phyloP scores from a whole-genome alignment of 2,329 filamentous ascomycete species.

The Rhinocladiella similis region DNA sequence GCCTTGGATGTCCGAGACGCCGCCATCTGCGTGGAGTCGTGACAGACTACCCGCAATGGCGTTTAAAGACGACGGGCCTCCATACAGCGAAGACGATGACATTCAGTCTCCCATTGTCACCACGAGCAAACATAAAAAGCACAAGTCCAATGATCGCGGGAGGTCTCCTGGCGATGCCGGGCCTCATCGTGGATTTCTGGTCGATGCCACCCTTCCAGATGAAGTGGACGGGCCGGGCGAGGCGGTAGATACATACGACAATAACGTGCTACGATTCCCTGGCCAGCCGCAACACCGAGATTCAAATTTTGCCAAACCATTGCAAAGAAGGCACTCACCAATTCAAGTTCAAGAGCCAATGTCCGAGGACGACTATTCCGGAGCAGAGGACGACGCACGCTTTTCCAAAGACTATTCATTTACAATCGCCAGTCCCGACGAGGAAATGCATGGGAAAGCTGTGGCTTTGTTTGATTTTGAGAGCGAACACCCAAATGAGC shows the following conservation, averaged over 20 bases:
- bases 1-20: constrained; percentile 36
- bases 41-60: constrained; percentile 74
- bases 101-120: constrained; percentile 85
- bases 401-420: constrained; percentile 93
- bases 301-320: constrained; percentile 55
- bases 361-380: constrained; percentile 54
- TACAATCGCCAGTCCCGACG: constrained; percentile 90
- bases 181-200: constrained; percentile 65
- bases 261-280: constrained; percentile 40
- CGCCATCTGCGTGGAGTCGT: constrained; percentile 52
- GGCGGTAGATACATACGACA: constrained; percentile 73
- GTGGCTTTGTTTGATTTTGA: constrained; percentile 95
- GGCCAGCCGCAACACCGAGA: constrained; percentile 58
- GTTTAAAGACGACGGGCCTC: constrained; percentile 77
- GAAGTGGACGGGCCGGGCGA: constrained; percentile 76
- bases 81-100: constrained; percentile 95
- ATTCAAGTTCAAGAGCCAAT: constrained; percentile 25
- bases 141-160: constrained; percentile 63
- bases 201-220: constrained; percentile 64
- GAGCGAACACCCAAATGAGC: constrained; percentile 93
- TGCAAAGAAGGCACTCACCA: constrained; percentile 33
- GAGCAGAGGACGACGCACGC: constrained; percentile 62
- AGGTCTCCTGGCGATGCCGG: constrained; percentile 54
- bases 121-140: constrained; percentile 79
- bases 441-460: constrained; percentile 96